Evolutionary conservation across 805 yeast species (phyloP).

Genomic region (Ogataea saltuana): DNA sequence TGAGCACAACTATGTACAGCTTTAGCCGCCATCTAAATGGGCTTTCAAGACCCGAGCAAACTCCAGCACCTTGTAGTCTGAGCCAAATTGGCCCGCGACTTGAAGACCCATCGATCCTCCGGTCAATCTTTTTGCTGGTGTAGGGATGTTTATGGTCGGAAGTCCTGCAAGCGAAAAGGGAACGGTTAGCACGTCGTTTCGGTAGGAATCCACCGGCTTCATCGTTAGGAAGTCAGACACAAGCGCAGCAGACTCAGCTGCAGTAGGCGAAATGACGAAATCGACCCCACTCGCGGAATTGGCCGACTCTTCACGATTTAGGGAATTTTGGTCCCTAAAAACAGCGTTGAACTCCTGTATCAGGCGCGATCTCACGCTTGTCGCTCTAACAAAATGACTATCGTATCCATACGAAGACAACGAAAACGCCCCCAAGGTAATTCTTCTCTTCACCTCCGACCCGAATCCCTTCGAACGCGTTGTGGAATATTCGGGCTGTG

Average conservation of each 20-base stretch:
- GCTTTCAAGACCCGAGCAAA: conserved; percentile 22
- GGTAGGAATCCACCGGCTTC: conserved; percentile 57
- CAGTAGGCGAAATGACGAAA: conserved; percentile 72
- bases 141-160: conserved; percentile 81
- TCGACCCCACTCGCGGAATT: conserved; percentile 57
- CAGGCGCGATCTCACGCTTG: conserved; percentile 57
- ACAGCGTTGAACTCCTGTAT: conserved; percentile 65
- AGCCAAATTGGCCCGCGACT: conserved; percentile 82
- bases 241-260: conserved; percentile 53
- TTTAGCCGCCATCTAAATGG: conserved; percentile 3
- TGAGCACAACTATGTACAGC: no score
- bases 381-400: conserved; percentile 78
- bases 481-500: conserved; percentile 42
- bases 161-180: conserved; percentile 92
- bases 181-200: conserved; percentile 82
- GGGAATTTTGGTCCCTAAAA: conserved; percentile 53
- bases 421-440: conserved; percentile 83
- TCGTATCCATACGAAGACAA: conserved; percentile 71
- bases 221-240: conserved; percentile 20
- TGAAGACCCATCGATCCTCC: conserved; percentile 71
- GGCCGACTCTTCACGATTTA: conserved; percentile 20
- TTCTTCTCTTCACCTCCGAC: conserved; percentile 77
- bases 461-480: conserved; percentile 76
- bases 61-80: conserved; percentile 63
- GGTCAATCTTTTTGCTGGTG: conserved; percentile 32